Evolutionary conservation across 768 basidiomycete species (phyloP).

Genomic region (Cystobasidium tubakii): DNA sequence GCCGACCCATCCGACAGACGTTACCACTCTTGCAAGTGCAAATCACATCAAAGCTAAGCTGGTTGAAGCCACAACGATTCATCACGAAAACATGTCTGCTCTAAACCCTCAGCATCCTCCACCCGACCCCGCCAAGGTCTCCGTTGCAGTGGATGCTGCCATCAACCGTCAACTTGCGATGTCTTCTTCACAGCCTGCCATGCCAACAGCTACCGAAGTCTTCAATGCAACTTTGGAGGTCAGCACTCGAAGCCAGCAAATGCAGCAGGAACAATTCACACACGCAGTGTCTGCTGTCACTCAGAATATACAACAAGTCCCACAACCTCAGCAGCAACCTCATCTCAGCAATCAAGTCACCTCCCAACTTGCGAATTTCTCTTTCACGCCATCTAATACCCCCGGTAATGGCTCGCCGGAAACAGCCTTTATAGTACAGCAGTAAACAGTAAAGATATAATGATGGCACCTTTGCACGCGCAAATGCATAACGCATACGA

Average conservation of each 20-base stretch:
- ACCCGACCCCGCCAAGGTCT: constrained; percentile 12
- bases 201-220: constrained; percentile 29
- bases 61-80: constrained; percentile 27
- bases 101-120: constrained; percentile 29
- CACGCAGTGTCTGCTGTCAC: constrained; percentile 29
- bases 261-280: constrained; percentile 29
- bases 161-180: constrained; percentile 22
- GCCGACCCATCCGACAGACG: constrained; percentile 28
- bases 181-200: neutral
- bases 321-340: neutral
- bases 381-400: constrained; percentile 33
- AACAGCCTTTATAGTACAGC: neutral
- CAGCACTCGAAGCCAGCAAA: constrained; percentile 25
- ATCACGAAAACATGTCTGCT: constrained; percentile 33
- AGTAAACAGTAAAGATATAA: neutral
- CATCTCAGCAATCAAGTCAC: constrained; percentile 19
- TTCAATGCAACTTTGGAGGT: constrained; percentile 35
- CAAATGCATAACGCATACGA: neutral
- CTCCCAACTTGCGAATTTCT: constrained; percentile 25
- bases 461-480: neutral
- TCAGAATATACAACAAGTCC: neutral
- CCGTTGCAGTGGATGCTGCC: constrained; percentile 19
- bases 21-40: constrained; percentile 18
- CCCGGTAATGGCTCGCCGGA: constrained; percentile 23
- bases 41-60: constrained; percentile 30